A percentile compares a stretch with the other conserved stretches of the same genome.
These are phyloP conservation scores for Coemansia sp. DNA, from an alignment of 192 early-diverging fungal species.

Conservation along the genomic window DNA sequence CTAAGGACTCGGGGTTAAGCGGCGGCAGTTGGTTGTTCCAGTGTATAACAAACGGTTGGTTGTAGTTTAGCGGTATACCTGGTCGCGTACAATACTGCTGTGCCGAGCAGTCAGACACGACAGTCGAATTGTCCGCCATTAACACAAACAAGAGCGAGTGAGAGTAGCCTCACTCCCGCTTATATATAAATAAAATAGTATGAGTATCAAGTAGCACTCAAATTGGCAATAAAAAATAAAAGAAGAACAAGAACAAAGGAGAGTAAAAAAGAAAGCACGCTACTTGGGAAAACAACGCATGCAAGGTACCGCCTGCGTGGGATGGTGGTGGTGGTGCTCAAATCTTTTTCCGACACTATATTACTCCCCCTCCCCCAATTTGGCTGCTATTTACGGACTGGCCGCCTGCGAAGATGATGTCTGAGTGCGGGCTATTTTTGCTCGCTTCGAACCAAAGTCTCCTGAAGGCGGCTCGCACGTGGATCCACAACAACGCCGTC, in stretches of 20 bases:
- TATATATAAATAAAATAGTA: constrained; percentile 10
- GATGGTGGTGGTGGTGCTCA: neutral
- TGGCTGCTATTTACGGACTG: neutral
- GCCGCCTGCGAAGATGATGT: neutral
- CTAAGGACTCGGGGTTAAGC: constrained; percentile 34
- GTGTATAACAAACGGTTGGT: constrained; percentile 33
- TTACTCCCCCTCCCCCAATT: neutral
- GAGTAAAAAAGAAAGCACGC: neutral
- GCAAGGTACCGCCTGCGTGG: constrained; percentile 1
- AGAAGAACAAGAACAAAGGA: neutral
- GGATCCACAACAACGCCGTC: neutral
- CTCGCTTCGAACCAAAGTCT: too few relatives aligned
- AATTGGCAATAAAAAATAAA: neutral
- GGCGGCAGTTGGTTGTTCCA: constrained; percentile 52
- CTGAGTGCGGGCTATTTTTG: too few relatives aligned
- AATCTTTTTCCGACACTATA: neutral
- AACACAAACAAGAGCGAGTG: constrained; percentile 16
- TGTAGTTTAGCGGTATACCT: constrained; percentile 26
- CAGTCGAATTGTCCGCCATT: constrained; percentile 20
- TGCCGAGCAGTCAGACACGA: constrained; percentile 39
- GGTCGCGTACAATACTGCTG: constrained; percentile 35
- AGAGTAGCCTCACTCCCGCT: neutral
- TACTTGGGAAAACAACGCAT: neutral
- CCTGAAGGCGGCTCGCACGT: neutral
- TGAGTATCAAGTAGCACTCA: neutral